Evolutionary conservation across 345 rosid genomes (phyloP).

Genomic region (Streptanthus diversifolius): DNA sequence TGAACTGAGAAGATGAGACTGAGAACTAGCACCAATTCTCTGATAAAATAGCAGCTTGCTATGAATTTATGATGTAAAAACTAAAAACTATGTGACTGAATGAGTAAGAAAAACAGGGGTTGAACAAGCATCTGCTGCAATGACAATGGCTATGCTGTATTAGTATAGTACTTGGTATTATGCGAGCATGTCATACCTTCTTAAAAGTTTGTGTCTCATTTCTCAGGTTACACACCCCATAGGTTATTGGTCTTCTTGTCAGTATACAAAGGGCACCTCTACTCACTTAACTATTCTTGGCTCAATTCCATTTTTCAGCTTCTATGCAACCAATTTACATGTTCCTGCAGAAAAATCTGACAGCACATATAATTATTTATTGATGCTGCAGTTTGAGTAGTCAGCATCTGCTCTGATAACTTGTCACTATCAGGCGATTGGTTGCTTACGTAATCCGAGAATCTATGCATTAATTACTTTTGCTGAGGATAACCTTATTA

Average conservation of each 20-base stretch:
- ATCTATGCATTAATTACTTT: not conserved
- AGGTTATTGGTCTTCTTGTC: not conserved
- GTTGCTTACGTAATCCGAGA: slow-evolving; percentile 8
- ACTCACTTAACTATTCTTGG: slow-evolving; percentile 7
- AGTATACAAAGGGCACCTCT: not conserved
- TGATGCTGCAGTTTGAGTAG: slow-evolving; percentile 21
- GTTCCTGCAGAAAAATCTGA: slow-evolving; percentile 10
- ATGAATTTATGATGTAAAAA: not conserved
- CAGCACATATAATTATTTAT: not conserved
- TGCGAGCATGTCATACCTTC: not conserved
- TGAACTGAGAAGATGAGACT: slow-evolving; percentile 9
- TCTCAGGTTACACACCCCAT: not conserved
- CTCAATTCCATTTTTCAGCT: not conserved
- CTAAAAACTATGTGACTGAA: not conserved
- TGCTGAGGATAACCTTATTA: slow-evolving; percentile 8
- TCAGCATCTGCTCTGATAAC: slow-evolving; percentile 18
- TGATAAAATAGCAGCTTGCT: not conserved
- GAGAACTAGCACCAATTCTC: not conserved
- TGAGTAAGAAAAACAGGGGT: not conserved
- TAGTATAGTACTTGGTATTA: not conserved
- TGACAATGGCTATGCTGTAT: not conserved
- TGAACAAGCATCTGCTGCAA: not conserved
- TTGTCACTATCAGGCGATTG: slow-evolving; percentile 12
- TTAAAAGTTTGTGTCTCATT: not conserved
- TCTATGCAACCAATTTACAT: not conserved